Evolutionary conservation across 2,329 filamentous ascomycete genomes (phyloP).

Genomic region (Bipolaris victoriae): DNA sequence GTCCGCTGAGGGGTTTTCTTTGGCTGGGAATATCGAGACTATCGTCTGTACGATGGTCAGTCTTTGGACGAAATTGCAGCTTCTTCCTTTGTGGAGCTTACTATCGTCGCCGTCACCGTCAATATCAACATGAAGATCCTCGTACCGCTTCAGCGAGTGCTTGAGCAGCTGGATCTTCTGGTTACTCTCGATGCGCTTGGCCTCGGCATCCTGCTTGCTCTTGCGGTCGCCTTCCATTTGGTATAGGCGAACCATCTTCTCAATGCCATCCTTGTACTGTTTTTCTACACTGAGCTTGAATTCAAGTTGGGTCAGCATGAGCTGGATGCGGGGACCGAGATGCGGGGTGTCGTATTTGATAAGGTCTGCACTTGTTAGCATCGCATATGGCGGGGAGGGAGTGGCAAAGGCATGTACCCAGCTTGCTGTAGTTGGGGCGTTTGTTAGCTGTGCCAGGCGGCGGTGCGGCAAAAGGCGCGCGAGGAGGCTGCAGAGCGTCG

Average conservation of each 20-base stretch:
- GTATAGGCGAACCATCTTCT: conserved; percentile 99
- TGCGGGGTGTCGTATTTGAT: conserved; percentile 98
- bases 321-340: conserved; percentile 94
- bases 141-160: conserved; percentile 94
- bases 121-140: conserved; percentile 94
- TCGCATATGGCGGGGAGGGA: too few species aligned
- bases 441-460: conserved; percentile 69
- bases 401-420: conserved; percentile 68
- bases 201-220: conserved; percentile 91
- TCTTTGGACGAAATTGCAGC: neutral
- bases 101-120: conserved; percentile 81
- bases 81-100: conserved; percentile 53
- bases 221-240: conserved; percentile 97
- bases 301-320: conserved; percentile 97
- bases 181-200: conserved; percentile 88
- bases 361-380: conserved; percentile 66
- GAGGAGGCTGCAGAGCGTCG: conserved; percentile 77
- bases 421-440: conserved; percentile 91
- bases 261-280: conserved; percentile 97
- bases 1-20: conserved; percentile 92
- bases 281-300: conserved; percentile 99
- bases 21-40: conserved; percentile 95
- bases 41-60: conserved; percentile 70
- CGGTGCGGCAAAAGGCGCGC: conserved; percentile 77
- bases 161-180: conserved; percentile 97